Percentiles rank a stretch among this genome's conserved stretches.
Evolutionary conservation across 2,329 filamentous ascomycete species (phyloP).

Genomic region (Didymosphaeria variabile): DNA sequence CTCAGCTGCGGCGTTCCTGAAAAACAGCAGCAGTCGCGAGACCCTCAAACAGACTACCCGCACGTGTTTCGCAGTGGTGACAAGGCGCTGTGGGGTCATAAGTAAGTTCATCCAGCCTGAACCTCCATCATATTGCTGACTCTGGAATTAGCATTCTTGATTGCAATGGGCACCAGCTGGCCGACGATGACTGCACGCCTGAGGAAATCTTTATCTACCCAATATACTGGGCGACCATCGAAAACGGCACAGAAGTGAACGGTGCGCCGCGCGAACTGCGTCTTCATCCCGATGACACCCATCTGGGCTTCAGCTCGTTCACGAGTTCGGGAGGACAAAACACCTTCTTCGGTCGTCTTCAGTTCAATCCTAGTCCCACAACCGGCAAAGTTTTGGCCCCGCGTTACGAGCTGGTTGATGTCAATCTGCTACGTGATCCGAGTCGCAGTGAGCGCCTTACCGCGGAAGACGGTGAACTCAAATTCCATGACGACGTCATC

Average conservation of each 20-base stretch:
- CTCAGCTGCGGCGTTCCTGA: slow-evolving; percentile 55
- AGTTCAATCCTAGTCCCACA: slow-evolving; percentile 51
- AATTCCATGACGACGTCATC: slow-evolving; percentile 44
- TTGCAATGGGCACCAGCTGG: slow-evolving; percentile 44
- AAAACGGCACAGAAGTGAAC: slow-evolving; percentile 44
- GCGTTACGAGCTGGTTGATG: slow-evolving; percentile 54
- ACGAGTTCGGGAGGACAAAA: slow-evolving; percentile 29
- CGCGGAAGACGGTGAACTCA: slow-evolving; percentile 37
- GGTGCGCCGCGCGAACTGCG: slow-evolving; percentile 55
- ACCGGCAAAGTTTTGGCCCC: slow-evolving; percentile 20
- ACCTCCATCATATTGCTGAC: not conserved
- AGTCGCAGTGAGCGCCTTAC: slow-evolving; percentile 26
- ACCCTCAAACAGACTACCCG: slow-evolving; percentile 50
- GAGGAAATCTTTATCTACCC: slow-evolving; percentile 53
- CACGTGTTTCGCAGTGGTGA: slow-evolving; percentile 55
- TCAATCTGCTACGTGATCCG: slow-evolving; percentile 47
- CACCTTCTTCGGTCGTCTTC: slow-evolving; percentile 50
- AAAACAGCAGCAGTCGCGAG: slow-evolving; percentile 38
- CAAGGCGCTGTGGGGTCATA: slow-evolving; percentile 42
- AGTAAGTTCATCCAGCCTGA: not conserved
- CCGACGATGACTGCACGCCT: slow-evolving; percentile 50
- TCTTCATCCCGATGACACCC: slow-evolving; percentile 56
- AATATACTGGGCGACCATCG: slow-evolving; percentile 48
- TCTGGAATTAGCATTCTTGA: slow-evolving; percentile 42
- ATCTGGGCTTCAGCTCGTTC: slow-evolving; percentile 56